Evolutionary conservation across 2,329 filamentous ascomycete species (phyloP), one percentile per base, ranked within the genome.

Genomic region (Simplicillium sp.): DNA sequence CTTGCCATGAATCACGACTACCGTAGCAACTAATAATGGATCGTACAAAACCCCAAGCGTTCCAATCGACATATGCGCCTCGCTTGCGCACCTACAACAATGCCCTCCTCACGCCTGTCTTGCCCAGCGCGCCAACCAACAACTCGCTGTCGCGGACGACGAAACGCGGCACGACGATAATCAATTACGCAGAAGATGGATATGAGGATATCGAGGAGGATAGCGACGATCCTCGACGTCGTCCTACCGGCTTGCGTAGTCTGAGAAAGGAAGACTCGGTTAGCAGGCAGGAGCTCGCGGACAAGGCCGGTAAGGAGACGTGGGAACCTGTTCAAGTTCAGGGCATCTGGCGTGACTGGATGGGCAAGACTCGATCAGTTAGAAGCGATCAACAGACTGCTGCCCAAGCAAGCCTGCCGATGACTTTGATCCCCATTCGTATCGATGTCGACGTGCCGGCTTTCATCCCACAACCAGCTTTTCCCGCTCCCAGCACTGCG

Each of bases 111-210:
- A 87, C 86, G 17, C 89, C 90, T 29, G 80, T 92, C 46, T 76
- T 90, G 46, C 85, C 84, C 41, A 80, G 79, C 46, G 41, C 81
- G 50, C 70, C 71, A 43, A 73, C 77, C n/a, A 62, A 77, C 3
- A 81, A 79, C 17, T 77, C 82, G 32, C 67, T 76, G 44, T 75
- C 86, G 52, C 80, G 90, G 58, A 94, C 86, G n/a, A 97, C 92
- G 8, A 97, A 98, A 69, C 84, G 92, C 62, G 92, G 92, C 43
- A 97, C 92, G 2, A 92, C 87, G 29, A 86, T 90, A 48, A 92
- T 97, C 65, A 98, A 96, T 66, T 98, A 98, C 58, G 90, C 92
- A 17, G 92, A 98, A 59, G 90, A 97, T 59, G 89, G 89, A 36
- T 94, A 83, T 56, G 90, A 96, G 50, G 88, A 90, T 54, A 62